These are phyloP conservation scores for Lunasporangiospora selenospora DNA, from an alignment of 192 early-diverging fungal genomes.

Conservation along the genomic window DNA sequence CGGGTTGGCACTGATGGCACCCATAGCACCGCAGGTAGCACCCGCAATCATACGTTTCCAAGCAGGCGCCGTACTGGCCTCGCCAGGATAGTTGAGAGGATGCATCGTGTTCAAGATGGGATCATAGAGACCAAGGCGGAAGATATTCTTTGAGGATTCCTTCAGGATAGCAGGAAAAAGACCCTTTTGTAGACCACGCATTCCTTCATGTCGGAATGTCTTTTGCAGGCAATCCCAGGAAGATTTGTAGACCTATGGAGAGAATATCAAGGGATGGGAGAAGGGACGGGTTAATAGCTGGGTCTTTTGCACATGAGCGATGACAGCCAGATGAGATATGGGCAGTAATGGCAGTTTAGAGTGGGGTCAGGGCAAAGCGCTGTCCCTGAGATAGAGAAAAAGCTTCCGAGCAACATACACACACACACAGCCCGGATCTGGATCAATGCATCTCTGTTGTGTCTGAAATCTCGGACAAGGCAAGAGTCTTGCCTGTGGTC, in stretches of 20 bases:
- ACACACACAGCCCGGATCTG: no score
- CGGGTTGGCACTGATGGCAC: constrained; percentile 76
- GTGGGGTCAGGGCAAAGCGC: no score
- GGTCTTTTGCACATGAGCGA: no score
- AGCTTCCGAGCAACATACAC: no score
- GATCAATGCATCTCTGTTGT: not conserved
- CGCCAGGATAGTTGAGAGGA: constrained; percentile 46
- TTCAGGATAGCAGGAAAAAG: constrained; percentile 73
- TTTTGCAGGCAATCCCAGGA: constrained; percentile 71
- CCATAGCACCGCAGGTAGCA: constrained; percentile 75
- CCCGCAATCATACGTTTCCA: constrained; percentile 84
- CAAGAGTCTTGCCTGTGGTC: not conserved
- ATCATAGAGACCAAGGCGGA: constrained; percentile 75
- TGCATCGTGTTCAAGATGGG: constrained; percentile 71
- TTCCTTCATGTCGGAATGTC: constrained; percentile 68
- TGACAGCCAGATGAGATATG: no score
- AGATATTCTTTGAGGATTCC: constrained; percentile 78
- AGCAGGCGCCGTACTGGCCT: constrained; percentile 59
- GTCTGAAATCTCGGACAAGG: not conserved
- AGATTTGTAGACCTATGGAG: constrained; percentile 62
- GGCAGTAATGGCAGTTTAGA: no score
- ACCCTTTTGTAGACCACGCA: constrained; percentile 75
- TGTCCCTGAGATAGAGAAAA: no score
- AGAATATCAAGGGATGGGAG: not conserved
- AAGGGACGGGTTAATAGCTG: not conserved